phyloP scores from a whole-genome alignment of 2,329 filamentous ascomycete genomes.

The Sphaerulina populicola region DNA sequence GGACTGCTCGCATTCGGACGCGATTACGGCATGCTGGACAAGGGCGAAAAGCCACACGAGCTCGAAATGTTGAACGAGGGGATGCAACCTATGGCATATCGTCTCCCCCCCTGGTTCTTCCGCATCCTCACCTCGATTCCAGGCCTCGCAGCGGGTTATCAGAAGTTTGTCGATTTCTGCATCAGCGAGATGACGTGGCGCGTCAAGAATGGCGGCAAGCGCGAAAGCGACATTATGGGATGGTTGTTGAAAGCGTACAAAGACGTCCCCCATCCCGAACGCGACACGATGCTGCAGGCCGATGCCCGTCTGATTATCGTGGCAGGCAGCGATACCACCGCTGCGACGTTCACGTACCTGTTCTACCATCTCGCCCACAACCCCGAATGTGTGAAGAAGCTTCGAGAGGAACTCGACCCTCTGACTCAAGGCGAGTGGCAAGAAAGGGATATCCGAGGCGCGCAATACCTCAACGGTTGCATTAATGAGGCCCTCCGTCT shows the following conservation, averaged over 20 bases:
- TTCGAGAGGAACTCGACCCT: slow-evolving; percentile 33
- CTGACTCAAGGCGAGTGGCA: slow-evolving; percentile 23
- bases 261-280: slow-evolving; percentile 24
- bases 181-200: slow-evolving; percentile 30
- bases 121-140: slow-evolving; percentile 33
- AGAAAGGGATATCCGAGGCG: slow-evolving; percentile 24
- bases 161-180: slow-evolving; percentile 36
- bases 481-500: slow-evolving; percentile 40
- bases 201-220: slow-evolving; percentile 26
- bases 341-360: slow-evolving; percentile 35
- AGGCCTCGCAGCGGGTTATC: slow-evolving; percentile 30
- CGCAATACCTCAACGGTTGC: slow-evolving; percentile 30
- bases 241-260: slow-evolving; percentile 31
- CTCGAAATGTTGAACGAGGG: slow-evolving; percentile 35
- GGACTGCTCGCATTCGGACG: slow-evolving; percentile 39
- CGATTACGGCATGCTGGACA: slow-evolving; percentile 37
- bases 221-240: slow-evolving; percentile 28
- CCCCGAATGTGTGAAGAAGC: slow-evolving; percentile 25
- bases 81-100: slow-evolving; percentile 28
- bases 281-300: slow-evolving; percentile 27
- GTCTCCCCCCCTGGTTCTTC: slow-evolving; percentile 33
- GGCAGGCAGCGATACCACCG: slow-evolving; percentile 41
- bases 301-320: slow-evolving; percentile 33
- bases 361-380: slow-evolving; percentile 37
- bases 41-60: slow-evolving; percentile 31